Evolutionary conservation across 108 stramenopile species (phyloP).

Genomic region (Aurantiochytrium sp.): DNA sequence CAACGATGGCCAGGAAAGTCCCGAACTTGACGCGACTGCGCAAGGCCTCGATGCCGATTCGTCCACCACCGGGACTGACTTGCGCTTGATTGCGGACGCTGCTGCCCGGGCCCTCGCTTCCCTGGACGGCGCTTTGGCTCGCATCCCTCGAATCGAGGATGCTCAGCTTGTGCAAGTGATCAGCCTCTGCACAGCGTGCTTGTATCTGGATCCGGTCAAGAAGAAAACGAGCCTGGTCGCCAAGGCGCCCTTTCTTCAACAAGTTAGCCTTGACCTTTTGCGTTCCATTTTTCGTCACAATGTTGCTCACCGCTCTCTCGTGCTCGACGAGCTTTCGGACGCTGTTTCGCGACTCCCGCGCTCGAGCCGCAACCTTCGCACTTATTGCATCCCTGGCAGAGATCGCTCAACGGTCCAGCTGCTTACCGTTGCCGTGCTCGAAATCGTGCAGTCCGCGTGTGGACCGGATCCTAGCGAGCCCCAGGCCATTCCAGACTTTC

Average conservation of each 20-base stretch:
- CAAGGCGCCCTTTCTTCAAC: neutral
- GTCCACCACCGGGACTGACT: neutral
- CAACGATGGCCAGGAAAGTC: too few relatives aligned
- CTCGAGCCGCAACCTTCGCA: neutral
- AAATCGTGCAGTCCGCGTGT: neutral
- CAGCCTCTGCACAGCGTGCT: neutral
- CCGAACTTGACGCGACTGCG: too few relatives aligned
- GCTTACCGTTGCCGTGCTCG: neutral
- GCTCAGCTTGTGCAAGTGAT: neutral
- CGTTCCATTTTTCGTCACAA: neutral
- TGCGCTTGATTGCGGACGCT: neutral
- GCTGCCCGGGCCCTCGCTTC: neutral
- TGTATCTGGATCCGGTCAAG: neutral
- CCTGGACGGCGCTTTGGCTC: neutral
- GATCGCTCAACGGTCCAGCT: neutral
- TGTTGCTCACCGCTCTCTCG: neutral
- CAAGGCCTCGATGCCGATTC: too few relatives aligned
- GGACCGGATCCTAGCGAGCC: neutral
- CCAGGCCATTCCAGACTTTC: neutral
- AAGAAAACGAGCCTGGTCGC: neutral
- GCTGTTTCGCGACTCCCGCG: neutral
- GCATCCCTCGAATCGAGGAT: neutral
- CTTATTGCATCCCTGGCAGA: neutral
- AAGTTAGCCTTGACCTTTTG: neutral
- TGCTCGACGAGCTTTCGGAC: neutral